Conservation (phyloP, 768 basidiomycete genomes). For the Russula sp. region DNA sequence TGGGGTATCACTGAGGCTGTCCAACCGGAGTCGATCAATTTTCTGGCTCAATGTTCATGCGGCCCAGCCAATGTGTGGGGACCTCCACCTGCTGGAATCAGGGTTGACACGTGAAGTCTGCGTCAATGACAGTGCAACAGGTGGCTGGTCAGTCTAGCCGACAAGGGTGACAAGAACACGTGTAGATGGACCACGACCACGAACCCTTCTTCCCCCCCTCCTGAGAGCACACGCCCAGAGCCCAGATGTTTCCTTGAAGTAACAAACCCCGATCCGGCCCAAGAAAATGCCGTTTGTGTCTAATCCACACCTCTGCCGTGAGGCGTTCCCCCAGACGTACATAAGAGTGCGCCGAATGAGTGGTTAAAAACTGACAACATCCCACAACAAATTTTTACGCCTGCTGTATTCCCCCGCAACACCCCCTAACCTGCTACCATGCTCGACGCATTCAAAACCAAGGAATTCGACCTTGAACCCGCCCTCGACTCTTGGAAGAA, state of each 20-base stretch:
- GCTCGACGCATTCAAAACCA: slow-evolving; percentile 75
- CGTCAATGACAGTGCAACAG: slow-evolving; percentile 14
- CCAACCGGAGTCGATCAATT: neutral
- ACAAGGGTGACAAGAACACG: slow-evolving; percentile 13
- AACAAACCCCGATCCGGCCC: neutral
- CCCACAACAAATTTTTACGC: slow-evolving; percentile 4
- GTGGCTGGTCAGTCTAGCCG: neutral
- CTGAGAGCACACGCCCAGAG: slow-evolving; percentile 14
- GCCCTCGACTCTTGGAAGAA: slow-evolving; percentile 59
- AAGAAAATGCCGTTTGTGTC: neutral
- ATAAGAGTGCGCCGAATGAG: slow-evolving; percentile 4
- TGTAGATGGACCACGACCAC: neutral
- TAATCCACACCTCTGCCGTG: slow-evolving; percentile 13
- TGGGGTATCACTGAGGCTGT: neutral
- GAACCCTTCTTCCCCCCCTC: slow-evolving; percentile 2
- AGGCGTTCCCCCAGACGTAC: slow-evolving; percentile 11
- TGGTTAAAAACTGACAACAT: neutral
- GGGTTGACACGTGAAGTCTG: slow-evolving; percentile 3
- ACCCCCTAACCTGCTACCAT: slow-evolving; percentile 27
- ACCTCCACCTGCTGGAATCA: neutral
- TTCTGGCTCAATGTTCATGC: neutral
- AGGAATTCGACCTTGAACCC: slow-evolving; percentile 69
- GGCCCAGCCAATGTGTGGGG: neutral
- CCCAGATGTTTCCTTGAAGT: slow-evolving; percentile 4
- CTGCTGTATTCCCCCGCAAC: neutral